Conservation (phyloP, 176 grass and related monocot genomes). For the Lolium multiflorum region DNA sequence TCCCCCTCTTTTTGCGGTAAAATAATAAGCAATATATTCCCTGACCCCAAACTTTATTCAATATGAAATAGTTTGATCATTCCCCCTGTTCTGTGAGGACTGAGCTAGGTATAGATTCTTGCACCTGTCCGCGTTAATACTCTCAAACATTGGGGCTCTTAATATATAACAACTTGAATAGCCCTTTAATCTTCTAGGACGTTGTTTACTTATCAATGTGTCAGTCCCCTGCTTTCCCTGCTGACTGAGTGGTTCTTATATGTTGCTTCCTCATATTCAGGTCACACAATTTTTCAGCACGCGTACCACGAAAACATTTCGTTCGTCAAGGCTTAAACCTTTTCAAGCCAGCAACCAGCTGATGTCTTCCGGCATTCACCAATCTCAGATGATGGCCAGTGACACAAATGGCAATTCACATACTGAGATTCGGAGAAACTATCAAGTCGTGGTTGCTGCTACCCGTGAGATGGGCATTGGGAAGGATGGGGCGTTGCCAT, state of each 20-base stretch:
- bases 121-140: neutral
- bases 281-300: conserved; percentile 22
- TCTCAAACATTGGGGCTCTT: neutral
- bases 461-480: conserved; percentile 85
- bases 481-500: conserved; percentile 72
- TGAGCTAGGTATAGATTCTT: neutral
- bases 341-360: neutral
- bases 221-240: neutral
- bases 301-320: neutral
- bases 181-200: neutral
- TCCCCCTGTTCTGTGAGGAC: neutral
- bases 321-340: neutral
- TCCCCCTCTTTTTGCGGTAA: neutral
- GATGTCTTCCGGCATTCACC: conserved; percentile 18
- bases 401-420: conserved; percentile 44
- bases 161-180: neutral
- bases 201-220: neutral
- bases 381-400: conserved; percentile 16
- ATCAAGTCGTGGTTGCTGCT: conserved; percentile 79
- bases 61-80: neutral
- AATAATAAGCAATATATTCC: neutral
- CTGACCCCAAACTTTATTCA: neutral
- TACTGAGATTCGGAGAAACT: conserved; percentile 50
- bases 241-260: conserved; percentile 6
- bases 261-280: conserved; percentile 39